phyloP scores from a whole-genome alignment of 1,139 yeast species.

The Nakaseomyces uthaithaninus region DNA sequence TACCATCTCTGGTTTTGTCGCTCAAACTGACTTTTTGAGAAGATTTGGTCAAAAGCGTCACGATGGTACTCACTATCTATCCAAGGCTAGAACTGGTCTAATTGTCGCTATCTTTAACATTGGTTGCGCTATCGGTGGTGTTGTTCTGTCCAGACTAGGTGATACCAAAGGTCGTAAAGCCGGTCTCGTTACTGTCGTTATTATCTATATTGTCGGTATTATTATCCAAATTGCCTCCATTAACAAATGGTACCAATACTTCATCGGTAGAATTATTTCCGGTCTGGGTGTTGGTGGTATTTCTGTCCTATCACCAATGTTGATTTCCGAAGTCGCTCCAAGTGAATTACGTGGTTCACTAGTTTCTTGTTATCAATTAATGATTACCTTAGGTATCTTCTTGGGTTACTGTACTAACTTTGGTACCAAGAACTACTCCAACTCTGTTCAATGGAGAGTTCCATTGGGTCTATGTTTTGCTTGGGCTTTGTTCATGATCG shows the following conservation, averaged over 20 bases:
- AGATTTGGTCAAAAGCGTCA: slow-evolving; percentile 39
- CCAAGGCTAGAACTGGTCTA: slow-evolving; percentile 51
- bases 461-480: slow-evolving; percentile 45
- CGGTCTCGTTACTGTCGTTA: slow-evolving; percentile 47
- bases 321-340: slow-evolving; percentile 58
- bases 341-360: slow-evolving; percentile 59
- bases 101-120: slow-evolving; percentile 59
- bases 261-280: slow-evolving; percentile 54
- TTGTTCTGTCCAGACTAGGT: slow-evolving; percentile 45
- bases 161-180: slow-evolving; percentile 55
- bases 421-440: slow-evolving; percentile 42
- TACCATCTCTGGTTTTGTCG: slow-evolving; percentile 68
- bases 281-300: slow-evolving; percentile 60
- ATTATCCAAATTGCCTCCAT: slow-evolving; percentile 52
- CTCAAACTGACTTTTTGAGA: slow-evolving; percentile 52
- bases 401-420: slow-evolving; percentile 54
- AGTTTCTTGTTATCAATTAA: slow-evolving; percentile 54
- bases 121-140: slow-evolving; percentile 61
- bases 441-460: slow-evolving; percentile 52
- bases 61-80: slow-evolving; percentile 35
- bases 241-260: slow-evolving; percentile 42
- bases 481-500: slow-evolving; percentile 36
- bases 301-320: slow-evolving; percentile 52
- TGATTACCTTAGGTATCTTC: slow-evolving; percentile 54
- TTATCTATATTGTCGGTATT: slow-evolving; percentile 53